Percentiles rank a stretch among this genome's conserved stretches.
Conservation (phyloP, 2,329 filamentous ascomycete genomes). For the Rhinocladiella mackenziei region DNA sequence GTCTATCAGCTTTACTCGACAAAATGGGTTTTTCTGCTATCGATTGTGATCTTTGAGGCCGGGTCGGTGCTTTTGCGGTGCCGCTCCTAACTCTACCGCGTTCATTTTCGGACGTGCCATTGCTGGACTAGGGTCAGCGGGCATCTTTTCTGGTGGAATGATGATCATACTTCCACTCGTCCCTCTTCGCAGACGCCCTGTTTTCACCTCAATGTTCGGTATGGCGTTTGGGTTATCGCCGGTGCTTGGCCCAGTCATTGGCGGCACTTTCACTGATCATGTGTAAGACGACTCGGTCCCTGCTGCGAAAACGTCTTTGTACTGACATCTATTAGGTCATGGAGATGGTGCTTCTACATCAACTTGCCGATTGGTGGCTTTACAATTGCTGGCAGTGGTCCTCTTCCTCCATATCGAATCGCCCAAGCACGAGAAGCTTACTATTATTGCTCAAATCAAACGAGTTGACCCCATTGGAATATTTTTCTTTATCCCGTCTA, state of each 20-base stretch:
- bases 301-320: background rate
- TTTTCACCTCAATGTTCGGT: conserved; percentile 30
- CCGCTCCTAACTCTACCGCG: conserved; percentile 37
- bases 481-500: conserved; percentile 35
- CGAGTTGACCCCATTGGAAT: conserved; percentile 36
- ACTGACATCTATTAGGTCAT: conserved; percentile 2
- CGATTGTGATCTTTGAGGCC: conserved; percentile 42
- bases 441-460: conserved; percentile 19
- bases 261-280: conserved; percentile 40
- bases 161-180: conserved; percentile 31
- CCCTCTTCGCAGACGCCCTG: conserved; percentile 30
- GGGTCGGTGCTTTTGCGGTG: conserved; percentile 40
- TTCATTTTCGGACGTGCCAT: conserved; percentile 43
- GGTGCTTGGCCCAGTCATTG: conserved; percentile 40
- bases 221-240: conserved; percentile 32
- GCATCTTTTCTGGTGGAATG: conserved; percentile 38
- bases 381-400: conserved; percentile 28
- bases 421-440: conserved; percentile 27
- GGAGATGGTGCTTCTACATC: conserved; percentile 32
- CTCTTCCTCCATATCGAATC: conserved; percentile 22
- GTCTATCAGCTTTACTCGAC: conserved; percentile 43
- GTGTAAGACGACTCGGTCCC: too few relatives aligned
- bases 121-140: conserved; percentile 39
- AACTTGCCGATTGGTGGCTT: conserved; percentile 37
- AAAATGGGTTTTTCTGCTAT: conserved; percentile 42